Percentiles rank a stretch among this genome's conserved stretches.
phyloP scores from a whole-genome alignment of 2,329 filamentous ascomycete genomes.

The Ceratocystis colombiana region DNA sequence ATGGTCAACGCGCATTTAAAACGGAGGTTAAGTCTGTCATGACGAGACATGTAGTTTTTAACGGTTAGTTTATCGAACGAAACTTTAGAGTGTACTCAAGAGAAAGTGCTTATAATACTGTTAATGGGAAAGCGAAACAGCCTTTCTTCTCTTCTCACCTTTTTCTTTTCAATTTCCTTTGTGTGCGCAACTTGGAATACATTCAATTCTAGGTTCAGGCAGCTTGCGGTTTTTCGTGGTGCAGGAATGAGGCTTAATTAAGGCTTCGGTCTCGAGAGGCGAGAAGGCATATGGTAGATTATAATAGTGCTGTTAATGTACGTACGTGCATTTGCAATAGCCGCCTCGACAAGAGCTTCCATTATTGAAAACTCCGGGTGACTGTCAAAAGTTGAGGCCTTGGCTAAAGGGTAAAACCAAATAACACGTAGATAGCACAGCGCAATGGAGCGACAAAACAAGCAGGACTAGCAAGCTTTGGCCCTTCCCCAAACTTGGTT shows the following conservation, averaged over 20 bases:
- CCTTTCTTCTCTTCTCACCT: too few species aligned
- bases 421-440: neutral
- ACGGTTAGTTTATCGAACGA: too few species aligned
- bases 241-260: neutral
- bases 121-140: too few species aligned
- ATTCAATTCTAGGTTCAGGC: neutral
- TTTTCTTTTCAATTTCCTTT: too few species aligned
- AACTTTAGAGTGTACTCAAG: too few species aligned
- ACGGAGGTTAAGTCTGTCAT: neutral
- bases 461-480: neutral
- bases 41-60: neutral
- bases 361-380: neutral
- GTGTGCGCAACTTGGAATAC: too few species aligned
- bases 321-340: neutral
- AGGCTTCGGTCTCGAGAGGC: neutral
- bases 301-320: too few species aligned
- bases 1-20: neutral
- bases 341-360: neutral
- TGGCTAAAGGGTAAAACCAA: neutral
- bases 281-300: too few species aligned
- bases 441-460: neutral
- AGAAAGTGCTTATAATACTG: too few species aligned
- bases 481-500: constrained; percentile 6
- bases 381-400: neutral
- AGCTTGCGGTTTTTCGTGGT: neutral